phyloP scores from a whole-genome alignment of 305 asterid genomes.

The Solanum hybrid region DNA sequence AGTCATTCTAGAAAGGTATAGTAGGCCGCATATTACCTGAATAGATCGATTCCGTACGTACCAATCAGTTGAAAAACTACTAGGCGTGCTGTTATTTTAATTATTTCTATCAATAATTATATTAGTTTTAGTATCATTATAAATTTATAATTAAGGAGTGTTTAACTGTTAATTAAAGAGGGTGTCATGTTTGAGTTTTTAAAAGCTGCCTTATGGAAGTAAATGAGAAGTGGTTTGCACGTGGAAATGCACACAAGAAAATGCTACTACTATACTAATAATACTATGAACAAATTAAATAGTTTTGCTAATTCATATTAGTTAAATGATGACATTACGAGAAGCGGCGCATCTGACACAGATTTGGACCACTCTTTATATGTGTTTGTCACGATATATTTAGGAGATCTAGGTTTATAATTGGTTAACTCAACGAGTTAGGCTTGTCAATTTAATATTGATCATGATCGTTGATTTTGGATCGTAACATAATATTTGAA shows the following conservation, averaged over 20 bases:
- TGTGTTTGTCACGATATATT: not conserved
- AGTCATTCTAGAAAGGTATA: constrained; percentile 9
- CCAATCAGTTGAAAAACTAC: not conserved
- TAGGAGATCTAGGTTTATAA: not conserved
- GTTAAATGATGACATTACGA: not conserved
- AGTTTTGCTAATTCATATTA: not conserved
- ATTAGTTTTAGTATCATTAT: not conserved
- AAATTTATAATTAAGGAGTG: not conserved
- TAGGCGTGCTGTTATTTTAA: constrained; percentile 20
- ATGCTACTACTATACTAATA: not conserved
- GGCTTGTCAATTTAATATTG: not conserved
- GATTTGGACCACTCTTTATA: not conserved
- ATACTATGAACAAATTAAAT: not conserved
- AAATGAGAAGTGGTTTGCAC: constrained; percentile 10
- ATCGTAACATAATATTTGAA: not conserved
- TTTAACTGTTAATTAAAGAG: not conserved
- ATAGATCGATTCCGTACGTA: constrained; percentile 4
- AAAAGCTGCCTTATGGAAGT: not conserved
- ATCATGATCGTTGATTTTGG: too few species aligned
- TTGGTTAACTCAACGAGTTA: not conserved
- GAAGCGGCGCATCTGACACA: not conserved
- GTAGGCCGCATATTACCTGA: constrained; percentile 4
- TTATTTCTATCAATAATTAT: not conserved
- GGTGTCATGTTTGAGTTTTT: constrained; percentile 5
- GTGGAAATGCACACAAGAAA: not conserved